Conservation (phyloP, 2,329 filamentous ascomycete genomes). For the Tolypocladium pustulatum region DNA sequence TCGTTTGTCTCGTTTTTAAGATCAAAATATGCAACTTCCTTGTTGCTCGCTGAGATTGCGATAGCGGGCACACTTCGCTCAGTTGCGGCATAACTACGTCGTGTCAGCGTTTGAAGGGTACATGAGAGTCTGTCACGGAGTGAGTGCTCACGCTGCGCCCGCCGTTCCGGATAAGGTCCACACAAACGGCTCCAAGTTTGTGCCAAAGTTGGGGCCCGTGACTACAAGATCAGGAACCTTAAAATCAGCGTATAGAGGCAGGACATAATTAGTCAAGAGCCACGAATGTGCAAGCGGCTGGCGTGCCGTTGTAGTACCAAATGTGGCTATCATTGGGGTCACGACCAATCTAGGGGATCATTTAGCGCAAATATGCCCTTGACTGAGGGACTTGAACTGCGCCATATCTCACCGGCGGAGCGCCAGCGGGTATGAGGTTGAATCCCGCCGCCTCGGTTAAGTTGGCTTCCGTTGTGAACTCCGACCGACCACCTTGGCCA, state of each 20-base stretch:
- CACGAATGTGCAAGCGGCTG: neutral
- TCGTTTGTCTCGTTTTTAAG: neutral
- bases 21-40: neutral
- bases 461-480: neutral
- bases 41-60: neutral
- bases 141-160: neutral
- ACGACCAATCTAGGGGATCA: neutral
- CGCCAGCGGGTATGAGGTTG: neutral
- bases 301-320: neutral
- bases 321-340: neutral
- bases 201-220: neutral
- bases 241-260: neutral
- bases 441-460: neutral
- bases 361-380: neutral
- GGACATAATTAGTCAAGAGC: neutral
- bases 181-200: neutral
- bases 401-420: neutral
- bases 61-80: neutral
- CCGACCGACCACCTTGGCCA: neutral
- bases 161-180: neutral
- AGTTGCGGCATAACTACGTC: neutral
- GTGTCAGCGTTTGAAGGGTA: neutral
- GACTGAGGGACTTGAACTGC: neutral
- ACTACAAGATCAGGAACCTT: neutral
- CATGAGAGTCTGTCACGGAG: neutral